Conservation (phyloP, 2,329 filamentous ascomycete genomes). For the Arthroderma sp. region DNA sequence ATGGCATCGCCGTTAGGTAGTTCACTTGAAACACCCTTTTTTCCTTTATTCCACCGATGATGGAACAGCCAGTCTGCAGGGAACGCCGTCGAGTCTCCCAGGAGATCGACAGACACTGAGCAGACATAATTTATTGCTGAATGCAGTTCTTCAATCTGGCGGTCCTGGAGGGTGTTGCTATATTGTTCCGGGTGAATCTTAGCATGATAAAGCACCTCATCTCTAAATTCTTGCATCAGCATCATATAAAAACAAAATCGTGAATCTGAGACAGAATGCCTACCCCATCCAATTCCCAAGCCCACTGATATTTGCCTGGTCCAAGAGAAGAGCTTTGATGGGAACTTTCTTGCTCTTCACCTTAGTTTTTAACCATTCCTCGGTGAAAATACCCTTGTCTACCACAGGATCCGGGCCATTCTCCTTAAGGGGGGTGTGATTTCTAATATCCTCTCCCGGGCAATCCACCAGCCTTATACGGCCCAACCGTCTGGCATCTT, state of each 20-base stretch:
- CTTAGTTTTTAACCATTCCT: constrained; percentile 59
- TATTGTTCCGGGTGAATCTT: constrained; percentile 86
- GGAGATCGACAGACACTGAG: constrained; percentile 59
- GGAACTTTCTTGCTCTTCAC: constrained; percentile 67
- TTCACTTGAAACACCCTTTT: constrained; percentile 52
- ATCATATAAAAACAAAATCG: background rate
- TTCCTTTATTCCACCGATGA: constrained; percentile 79
- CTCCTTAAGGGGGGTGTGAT: constrained; percentile 65
- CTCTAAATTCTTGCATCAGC: constrained; percentile 31
- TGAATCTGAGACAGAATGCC: constrained; percentile 12
- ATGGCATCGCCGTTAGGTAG: constrained; percentile 78
- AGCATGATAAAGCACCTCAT: constrained; percentile 85
- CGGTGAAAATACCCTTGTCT: constrained; percentile 63
- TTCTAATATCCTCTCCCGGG: constrained; percentile 59
- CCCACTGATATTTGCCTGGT: constrained; percentile 79
- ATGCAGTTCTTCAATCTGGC: constrained; percentile 59
- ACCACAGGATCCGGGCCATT: constrained; percentile 89
- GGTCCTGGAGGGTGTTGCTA: constrained; percentile 63
- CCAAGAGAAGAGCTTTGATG: constrained; percentile 75
- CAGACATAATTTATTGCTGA: constrained; percentile 66
- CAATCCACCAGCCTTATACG: constrained; percentile 74
- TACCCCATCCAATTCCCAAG: constrained; percentile 92
- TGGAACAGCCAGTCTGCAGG: constrained; percentile 81
- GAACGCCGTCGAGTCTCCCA: constrained; percentile 73
- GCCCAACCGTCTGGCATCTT: constrained; percentile 66